phyloP scores from a whole-genome alignment of 345 rosid species.

The Psidium friedrichsthalianum region DNA sequence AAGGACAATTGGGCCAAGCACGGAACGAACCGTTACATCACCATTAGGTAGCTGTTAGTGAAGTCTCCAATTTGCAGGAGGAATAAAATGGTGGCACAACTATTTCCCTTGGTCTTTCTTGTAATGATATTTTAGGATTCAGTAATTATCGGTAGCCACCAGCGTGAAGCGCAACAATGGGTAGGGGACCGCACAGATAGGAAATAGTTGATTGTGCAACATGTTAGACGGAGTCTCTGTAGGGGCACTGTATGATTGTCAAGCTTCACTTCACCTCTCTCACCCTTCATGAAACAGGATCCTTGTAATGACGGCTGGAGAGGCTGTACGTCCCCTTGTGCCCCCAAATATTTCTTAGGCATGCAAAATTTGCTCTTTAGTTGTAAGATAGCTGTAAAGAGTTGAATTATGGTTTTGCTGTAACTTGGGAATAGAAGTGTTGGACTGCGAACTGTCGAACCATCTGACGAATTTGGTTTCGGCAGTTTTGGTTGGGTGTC shows the following conservation, averaged over 20 bases:
- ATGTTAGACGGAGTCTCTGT: neutral
- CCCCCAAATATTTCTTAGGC: neutral
- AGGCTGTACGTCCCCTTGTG: neutral
- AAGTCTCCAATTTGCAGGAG: neutral
- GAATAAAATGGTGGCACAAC: neutral
- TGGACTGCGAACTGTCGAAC: neutral
- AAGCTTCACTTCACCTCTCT: neutral
- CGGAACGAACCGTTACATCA: slow-evolving; percentile 24
- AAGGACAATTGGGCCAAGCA: slow-evolving; percentile 81
- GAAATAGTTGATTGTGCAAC: neutral
- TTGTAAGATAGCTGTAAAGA: neutral
- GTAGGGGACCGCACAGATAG: neutral
- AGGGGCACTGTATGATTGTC: neutral
- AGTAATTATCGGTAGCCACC: neutral
- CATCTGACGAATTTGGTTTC: neutral
- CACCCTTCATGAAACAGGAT: neutral
- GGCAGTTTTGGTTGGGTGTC: neutral
- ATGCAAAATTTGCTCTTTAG: neutral
- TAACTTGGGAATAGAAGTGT: neutral
- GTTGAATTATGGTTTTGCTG: neutral
- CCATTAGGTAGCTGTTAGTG: slow-evolving; percentile 6
- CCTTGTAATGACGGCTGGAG: neutral
- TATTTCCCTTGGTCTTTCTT: neutral
- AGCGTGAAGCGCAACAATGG: neutral
- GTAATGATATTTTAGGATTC: neutral